Base-by-base conservation (phyloP, 306 rosid genomes). In the Aeschynomene evenia region DNA sequence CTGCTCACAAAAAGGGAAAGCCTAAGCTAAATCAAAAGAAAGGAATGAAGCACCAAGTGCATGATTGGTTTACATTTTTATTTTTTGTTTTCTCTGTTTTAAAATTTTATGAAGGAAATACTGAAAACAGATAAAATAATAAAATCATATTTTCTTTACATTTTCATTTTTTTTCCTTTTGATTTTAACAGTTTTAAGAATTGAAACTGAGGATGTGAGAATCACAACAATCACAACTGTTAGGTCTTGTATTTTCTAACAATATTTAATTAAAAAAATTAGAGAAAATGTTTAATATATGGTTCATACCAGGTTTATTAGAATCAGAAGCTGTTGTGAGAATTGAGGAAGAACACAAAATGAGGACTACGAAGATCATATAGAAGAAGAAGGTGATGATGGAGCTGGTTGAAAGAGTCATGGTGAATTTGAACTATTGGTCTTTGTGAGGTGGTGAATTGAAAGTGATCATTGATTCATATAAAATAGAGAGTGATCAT, bases 241-340 rank as follows among this genome's bases (percentile, higher is more conserved):
- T 3, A 15, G 23, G 5, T 24, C 9, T n/a, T 11, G 46, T 22
- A 3, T 24, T 36, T 53, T 20, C 24, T 15, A 9, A 5, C 7
- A 31, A 18, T 7, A 61, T 24, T 9, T 31, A 20, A 22, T n/a
- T n/a, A 0, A 20, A 21, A 22, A 0, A 70, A 5, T 10, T 3
- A 63, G 12, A 20, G 15, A 65, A 77, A 61, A 28, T 28, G 13
- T 26, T 6, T 66, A 62, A 53, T 28, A 14, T 14, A 58, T 58
- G 31, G 3, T 81, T 62, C 54, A 53, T 71, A 91, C 97, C 90
- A 40, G 36, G 74, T 85, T 82, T 82, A 40, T 82, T 82, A 40
- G 84, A 24, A 1, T 73, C 71, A 18, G 73, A 8, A 60, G 88
- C 87, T 68, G 55, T 20, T 33, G 61, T 5, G 74, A 81, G 60